phyloP scores from a whole-genome alignment of 345 rosid genomes.

The Litchi chinensis region DNA sequence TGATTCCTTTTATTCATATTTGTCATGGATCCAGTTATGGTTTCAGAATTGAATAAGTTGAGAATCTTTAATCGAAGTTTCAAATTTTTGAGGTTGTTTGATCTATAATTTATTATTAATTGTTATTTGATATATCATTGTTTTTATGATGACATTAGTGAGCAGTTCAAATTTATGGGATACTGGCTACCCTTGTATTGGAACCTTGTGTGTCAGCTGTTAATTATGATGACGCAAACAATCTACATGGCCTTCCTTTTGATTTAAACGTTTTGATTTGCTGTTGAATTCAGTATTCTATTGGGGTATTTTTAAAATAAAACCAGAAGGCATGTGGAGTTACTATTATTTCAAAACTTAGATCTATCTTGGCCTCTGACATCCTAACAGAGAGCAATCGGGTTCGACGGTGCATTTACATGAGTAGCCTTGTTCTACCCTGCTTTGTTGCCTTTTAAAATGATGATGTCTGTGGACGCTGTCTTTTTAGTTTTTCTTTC shows the following conservation, averaged over 20 bases:
- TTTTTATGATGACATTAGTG: neutral
- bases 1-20: neutral
- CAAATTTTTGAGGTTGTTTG: neutral
- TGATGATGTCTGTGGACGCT: too few relatives aligned
- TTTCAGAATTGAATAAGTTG: neutral
- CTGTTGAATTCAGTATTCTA: neutral
- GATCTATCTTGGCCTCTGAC: neutral
- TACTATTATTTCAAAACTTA: neutral
- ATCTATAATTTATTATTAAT: too few relatives aligned
- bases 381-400: too few relatives aligned
- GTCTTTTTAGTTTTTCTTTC: neutral
- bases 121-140: neutral
- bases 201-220: neutral
- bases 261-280: neutral
- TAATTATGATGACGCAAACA: too few relatives aligned
- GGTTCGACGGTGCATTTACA: too few relatives aligned
- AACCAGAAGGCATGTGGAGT: neutral
- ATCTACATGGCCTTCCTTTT: neutral
- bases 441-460: too few relatives aligned
- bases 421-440: neutral
- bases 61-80: neutral
- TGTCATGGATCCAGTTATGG: too few relatives aligned
- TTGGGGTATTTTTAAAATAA: neutral
- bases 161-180: neutral
- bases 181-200: too few relatives aligned